Base-by-base conservation (phyloP, 1,284 basidiomycete species). In the Grifola frondosa region DNA sequence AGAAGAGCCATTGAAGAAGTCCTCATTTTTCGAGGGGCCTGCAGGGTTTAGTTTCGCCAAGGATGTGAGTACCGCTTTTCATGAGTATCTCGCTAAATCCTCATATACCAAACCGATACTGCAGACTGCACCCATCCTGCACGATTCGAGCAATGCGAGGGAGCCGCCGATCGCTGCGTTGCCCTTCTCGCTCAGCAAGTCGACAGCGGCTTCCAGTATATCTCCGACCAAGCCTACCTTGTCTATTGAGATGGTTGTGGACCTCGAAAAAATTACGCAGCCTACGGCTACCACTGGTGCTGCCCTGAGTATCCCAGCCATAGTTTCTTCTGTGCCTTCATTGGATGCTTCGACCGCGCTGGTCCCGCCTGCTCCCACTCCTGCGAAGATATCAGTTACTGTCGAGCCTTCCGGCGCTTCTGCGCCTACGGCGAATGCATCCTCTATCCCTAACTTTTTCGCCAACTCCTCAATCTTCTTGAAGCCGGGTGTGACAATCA, bases 11-110 rank as follows among this genome's bases (percentile, higher is more conserved):
- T 70, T 74, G 15, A 77, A 73, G 58, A 72, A 70, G 42, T 68
- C 64, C 11, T 80, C 82, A 1, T 63, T 69, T 9, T 88, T 83
- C 58, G 69, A 79, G 32, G 67, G 81, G 19, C 78, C 83, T n/a
- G 60, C 69, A 37, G 77, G 74, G 2, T 89, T 89, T 62, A 78
- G 70, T 36, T 88, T 89, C 54, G 75, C 80, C 2, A 76, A 78
- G 51, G 75, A 78, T 57, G 81, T 83, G 57, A 56, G 81, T 69
- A 21, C 24, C 45, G 38, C 3, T 40, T 32, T 13, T 39, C 37
- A 16, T 46, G 30, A 21, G n/a, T n/a, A n/a, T n/a, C n/a, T 47
- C 7, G 25, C 25, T 53, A 25, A 36, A 34, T 11, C n/a, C n/a
- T n/a, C n/a, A n/a, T n/a, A n/a, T n/a, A n/a, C n/a, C n/a, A n/a